Evolutionary conservation across 148 eudicot genomes (phyloP), one percentile per base, ranked within the genome.

Genomic region (Chenopodium quinoa): DNA sequence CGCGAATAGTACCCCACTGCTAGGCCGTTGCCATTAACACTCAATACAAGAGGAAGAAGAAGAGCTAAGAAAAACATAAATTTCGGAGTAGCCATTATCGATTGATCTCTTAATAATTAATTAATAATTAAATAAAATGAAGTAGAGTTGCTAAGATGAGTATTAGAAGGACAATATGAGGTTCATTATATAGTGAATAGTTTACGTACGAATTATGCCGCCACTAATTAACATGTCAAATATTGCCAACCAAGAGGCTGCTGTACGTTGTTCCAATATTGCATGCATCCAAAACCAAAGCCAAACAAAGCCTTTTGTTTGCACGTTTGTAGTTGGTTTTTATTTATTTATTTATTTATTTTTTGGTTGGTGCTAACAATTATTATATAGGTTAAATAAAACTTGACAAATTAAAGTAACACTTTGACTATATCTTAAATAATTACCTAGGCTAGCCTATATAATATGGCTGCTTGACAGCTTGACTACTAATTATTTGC

Each of bases 1-100:
- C 80, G 4, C 12, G 0, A 46, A 64, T 87, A 87, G 68, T 73
- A 87, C 66, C 89, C 89, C 2, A 84, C 89, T 46, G 72, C 47
- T 9, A 87, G 69, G 27, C 85, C 81, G 1, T 84, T 37, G 34
- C 76, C 86, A 56, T 79, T 72, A 0, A 60, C 81, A 11, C 40
- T 40, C 9, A 84, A 54, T 47, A 82, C 23, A 19, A 75, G 69
- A 71, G 71, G 29, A 17, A 73, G 32, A 20, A 79, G 5, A 81
- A 86, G 22, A 37, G 77, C 11, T 1, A 84, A 78, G 54, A 83
- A 0, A 9, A 47, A 31, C n/a, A 48, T 46, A 10, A 25, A 52
- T 52, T 52, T 81, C 37, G 16, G 40, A 56, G 48, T 48, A 31
- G 69, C 52, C 78, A 54, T 54, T 32, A 13, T 54, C 0, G 7